Conservation (phyloP, 805 yeast species). For the Lachancea meyersii region DNA sequence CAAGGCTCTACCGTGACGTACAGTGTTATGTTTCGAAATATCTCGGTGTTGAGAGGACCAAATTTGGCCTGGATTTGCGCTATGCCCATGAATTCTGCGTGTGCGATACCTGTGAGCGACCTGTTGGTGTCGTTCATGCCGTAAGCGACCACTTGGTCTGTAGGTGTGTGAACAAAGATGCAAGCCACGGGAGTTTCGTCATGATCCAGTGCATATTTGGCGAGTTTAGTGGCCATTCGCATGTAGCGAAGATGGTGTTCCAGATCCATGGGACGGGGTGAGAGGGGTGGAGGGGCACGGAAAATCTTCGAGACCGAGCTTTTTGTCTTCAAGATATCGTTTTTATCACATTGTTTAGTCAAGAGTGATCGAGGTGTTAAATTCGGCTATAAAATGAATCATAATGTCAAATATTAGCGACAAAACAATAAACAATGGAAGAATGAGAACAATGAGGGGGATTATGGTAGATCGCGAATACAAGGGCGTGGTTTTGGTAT, state of each 20-base stretch:
- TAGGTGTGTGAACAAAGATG: conserved; percentile 46
- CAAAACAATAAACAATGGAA: no score
- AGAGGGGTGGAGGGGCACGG: neutral
- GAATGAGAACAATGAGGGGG: no score
- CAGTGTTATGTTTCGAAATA: conserved; percentile 54
- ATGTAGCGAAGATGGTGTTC: conserved; percentile 34
- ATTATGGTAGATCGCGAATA: no score
- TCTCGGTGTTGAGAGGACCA: conserved; percentile 19
- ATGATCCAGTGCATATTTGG: conserved; percentile 54
- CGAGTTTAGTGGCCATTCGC: conserved; percentile 49
- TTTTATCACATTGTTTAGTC: neutral
- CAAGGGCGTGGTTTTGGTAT: no score
- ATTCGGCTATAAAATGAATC: no score
- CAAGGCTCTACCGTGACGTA: conserved; percentile 98
- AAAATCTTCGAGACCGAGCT: neutral
- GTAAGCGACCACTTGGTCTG: conserved; percentile 51
- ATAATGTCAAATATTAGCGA: no score
- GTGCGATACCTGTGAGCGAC: conserved; percentile 79
- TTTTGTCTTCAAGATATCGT: neutral
- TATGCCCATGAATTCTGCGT: conserved; percentile 87
- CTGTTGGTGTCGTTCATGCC: conserved; percentile 86
- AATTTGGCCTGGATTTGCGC: conserved; percentile 39
- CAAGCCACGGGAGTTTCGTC: conserved; percentile 86
- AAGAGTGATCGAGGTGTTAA: neutral
- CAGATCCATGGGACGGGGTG: conserved; percentile 2